Evolutionary conservation across 108 stramenopile genomes (phyloP), one percentile per base, ranked within the genome.

Genomic region (Schizochytrium sp.): DNA sequence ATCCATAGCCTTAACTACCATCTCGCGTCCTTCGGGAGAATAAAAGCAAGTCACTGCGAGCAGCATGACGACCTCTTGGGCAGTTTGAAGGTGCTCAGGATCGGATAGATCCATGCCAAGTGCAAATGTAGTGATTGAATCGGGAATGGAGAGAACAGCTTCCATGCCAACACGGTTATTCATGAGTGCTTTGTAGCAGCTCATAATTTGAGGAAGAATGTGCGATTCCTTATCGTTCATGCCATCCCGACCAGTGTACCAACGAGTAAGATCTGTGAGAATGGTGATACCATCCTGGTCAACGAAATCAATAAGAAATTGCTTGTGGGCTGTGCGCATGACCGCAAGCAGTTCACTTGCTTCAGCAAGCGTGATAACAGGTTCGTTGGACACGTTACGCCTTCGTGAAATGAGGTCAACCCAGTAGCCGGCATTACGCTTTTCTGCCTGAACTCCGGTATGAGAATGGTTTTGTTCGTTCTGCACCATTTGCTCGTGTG

Each of bases 51-150:
- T 83, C 50, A 83, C 76, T 17, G 76, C 76, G 15, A 83, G 76
- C 4, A 83, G 76, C 76, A 83, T 83, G 76, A 83, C 76, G 76
- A 83, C 76, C 76, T 83, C 76, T 2, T 83, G 76, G 15, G 76
- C 76, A 13, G 76, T 83, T n/a, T 83, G 76, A 42, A 83, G 76
- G 76, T 83, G 17, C n/a, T 49, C 76, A 5, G 47, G 50, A 50
- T 83, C 53, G 76, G 28, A 55, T 47, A 83, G 76, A 53, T 83
- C 76, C 76, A 83, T 83, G 15, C 76, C 76, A 13, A 49, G 76
- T 40, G 76, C 76, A 28, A 83, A 83, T 13, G 76, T 55, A 5
- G 76, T 83, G 76, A 83, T 83, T 47, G 76, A 83, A 53, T 83
- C 53, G 50, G 47, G 50, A 53, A 83, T 83, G 76, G 50, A 49